Conservation (phyloP, 2,329 filamentous ascomycete species). For the Claviceps paspali region DNA sequence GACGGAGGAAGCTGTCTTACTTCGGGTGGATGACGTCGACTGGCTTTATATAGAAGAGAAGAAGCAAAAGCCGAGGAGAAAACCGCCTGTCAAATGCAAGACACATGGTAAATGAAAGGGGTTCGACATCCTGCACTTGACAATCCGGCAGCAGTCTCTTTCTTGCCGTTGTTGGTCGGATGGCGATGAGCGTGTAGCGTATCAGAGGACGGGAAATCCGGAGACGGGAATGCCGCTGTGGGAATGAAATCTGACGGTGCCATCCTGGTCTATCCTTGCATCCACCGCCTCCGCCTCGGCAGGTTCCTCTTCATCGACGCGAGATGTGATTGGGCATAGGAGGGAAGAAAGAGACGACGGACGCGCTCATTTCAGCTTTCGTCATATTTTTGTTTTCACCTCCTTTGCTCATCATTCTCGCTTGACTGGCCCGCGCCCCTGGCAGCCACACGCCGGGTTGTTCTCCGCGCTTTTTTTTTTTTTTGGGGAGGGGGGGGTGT, state of each 20-base stretch:
- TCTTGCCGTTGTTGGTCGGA: neutral
- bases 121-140: neutral
- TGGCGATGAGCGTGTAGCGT: neutral
- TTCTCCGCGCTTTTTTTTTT: neutral
- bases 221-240: neutral
- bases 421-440: neutral
- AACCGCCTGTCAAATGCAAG: neutral
- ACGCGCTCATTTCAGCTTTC: neutral
- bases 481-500: neutral
- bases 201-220: neutral
- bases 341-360: neutral
- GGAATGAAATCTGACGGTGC: neutral
- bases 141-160: neutral
- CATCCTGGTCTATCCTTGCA: neutral
- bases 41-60: neutral
- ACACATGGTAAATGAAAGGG: neutral
- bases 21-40: neutral
- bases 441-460: conserved; percentile 1
- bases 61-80: neutral
- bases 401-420: neutral
- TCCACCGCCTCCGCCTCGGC: neutral
- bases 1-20: neutral
- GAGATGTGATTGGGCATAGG: neutral
- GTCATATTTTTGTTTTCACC: conserved; percentile 1
- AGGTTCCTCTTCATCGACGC: too few relatives aligned